These are phyloP conservation scores for Funneliformis geosporum DNA, from an alignment of 192 early-diverging fungal species.

Conservation along the genomic window DNA sequence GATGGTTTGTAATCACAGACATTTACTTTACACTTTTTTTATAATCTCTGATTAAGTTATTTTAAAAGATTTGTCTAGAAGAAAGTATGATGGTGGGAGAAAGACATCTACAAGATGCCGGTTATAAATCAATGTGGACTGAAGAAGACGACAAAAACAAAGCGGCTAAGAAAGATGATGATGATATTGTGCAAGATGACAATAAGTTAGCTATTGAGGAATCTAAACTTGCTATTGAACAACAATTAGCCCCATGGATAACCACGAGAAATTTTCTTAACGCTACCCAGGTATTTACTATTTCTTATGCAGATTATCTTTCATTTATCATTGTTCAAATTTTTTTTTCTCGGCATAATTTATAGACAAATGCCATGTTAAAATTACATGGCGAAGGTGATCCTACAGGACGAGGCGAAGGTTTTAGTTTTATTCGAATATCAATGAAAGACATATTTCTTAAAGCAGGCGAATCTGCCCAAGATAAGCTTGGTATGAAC, in stretches of 20 bases:
- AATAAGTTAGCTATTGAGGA: slow-evolving; percentile 44
- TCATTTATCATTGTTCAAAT: neutral
- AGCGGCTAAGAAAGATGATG: slow-evolving; percentile 57
- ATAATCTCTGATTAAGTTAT: neutral
- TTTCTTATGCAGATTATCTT: neutral
- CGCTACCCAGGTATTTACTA: slow-evolving; percentile 63
- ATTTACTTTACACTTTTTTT: neutral
- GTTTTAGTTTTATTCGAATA: slow-evolving; percentile 96
- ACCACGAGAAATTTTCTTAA: slow-evolving; percentile 94
- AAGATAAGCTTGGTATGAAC: slow-evolving; percentile 67
- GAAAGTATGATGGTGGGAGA: slow-evolving; percentile 93
- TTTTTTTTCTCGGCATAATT: neutral
- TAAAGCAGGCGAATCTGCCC: slow-evolving; percentile 78
- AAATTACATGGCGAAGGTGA: slow-evolving; percentile 96
- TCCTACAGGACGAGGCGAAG: slow-evolving; percentile 92
- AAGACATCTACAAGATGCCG: slow-evolving; percentile 87
- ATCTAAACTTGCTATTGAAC: slow-evolving; percentile 79
- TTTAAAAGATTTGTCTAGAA: slow-evolving; percentile 64
- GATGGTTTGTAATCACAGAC: slow-evolving; percentile 57
- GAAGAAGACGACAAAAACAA: slow-evolving; percentile 66
- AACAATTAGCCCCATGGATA: slow-evolving; percentile 94
- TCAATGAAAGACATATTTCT: slow-evolving; percentile 98
- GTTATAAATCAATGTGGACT: slow-evolving; percentile 67
- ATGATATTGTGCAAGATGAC: slow-evolving; percentile 70
- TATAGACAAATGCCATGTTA: slow-evolving; percentile 82